A percentile compares a stretch with the other conserved stretches of the same genome.
phyloP scores from a whole-genome alignment of 2,329 filamentous ascomycete species.

The Ophiostoma sp. region DNA sequence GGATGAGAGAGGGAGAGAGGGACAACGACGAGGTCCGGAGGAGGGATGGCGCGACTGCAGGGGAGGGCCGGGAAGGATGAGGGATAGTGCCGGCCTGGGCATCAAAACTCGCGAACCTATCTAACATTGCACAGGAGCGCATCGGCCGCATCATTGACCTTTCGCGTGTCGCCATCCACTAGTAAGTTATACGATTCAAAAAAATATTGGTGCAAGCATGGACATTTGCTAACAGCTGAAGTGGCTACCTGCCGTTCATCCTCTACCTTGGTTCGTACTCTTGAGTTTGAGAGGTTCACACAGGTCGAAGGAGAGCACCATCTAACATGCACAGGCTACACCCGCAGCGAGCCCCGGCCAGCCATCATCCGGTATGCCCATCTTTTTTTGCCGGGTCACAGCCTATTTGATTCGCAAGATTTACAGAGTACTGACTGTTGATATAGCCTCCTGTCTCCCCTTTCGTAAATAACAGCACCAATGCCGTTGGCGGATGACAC shows the following conservation, averaged over 20 bases:
- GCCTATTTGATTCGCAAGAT: not conserved
- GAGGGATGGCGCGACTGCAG: not conserved
- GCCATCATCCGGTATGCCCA: constrained; percentile 54
- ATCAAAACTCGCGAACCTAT: not conserved
- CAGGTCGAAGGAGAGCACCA: not conserved
- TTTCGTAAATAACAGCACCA: constrained; percentile 44
- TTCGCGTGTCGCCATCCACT: constrained; percentile 89
- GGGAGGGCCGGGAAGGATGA: not conserved
- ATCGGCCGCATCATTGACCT: constrained; percentile 95
- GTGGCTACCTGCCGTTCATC: constrained; percentile 93
- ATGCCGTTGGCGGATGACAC: not conserved
- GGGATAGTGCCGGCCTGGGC: not conserved
- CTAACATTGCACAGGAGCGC: constrained; percentile 66
- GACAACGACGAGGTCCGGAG: not conserved
- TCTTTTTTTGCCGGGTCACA: not conserved
- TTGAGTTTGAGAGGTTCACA: not conserved
- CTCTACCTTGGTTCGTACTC: constrained; percentile 78
- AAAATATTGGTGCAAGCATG: not conserved
- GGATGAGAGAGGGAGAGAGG: not conserved
- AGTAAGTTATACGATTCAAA: constrained; percentile 54
- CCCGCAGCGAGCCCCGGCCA: constrained; percentile 85
- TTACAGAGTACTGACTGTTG: constrained; percentile 2
- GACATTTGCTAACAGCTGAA: constrained; percentile 41
- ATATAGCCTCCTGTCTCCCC: constrained; percentile 56
- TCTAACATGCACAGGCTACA: constrained; percentile 63